These are phyloP conservation scores for Pichia exigua DNA, from an alignment of 805 yeast species.

Conservation along the genomic window DNA sequence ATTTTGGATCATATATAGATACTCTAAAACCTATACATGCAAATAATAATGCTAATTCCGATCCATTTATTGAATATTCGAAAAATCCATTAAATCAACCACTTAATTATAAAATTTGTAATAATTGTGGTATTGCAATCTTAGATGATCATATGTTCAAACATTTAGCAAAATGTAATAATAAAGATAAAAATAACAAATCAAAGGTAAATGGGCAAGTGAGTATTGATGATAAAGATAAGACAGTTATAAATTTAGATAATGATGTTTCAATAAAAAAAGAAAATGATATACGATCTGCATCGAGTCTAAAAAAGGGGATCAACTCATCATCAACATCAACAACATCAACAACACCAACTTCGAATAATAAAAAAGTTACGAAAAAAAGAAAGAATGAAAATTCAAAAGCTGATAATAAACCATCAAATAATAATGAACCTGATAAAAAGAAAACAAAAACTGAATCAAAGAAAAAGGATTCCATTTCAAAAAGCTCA, in stretches of 20 bases:
- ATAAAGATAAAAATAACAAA: slow-evolving; percentile 3
- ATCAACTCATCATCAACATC: neutral
- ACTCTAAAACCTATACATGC: slow-evolving; percentile 19
- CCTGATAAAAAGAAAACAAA: slow-evolving; percentile 9
- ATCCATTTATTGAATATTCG: neutral
- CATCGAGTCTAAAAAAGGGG: slow-evolving; percentile 1
- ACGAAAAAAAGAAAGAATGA: slow-evolving; percentile 3
- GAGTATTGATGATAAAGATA: slow-evolving; percentile 8
- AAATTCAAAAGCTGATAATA: neutral
- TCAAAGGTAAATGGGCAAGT: neutral
- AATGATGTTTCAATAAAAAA: neutral
- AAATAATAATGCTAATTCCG: slow-evolving; percentile 6
- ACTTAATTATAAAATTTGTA: slow-evolving; percentile 39
- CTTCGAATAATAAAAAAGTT: slow-evolving; percentile 2
- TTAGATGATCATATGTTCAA: slow-evolving; percentile 29
- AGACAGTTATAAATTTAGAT: neutral
- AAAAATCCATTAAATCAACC: slow-evolving; percentile 33
- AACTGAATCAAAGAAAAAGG: slow-evolving; percentile 18
- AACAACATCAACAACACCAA: neutral
- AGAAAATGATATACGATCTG: neutral
- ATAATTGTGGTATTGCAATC: slow-evolving; percentile 39
- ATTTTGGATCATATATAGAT: slow-evolving; percentile 28
- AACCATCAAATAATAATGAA: slow-evolving; percentile 2
- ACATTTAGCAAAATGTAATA: slow-evolving; percentile 35
- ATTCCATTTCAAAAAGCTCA: slow-evolving; percentile 28